Base-by-base conservation (phyloP, 495 filamentous ascomycete species). In the Hypoxylon intermedium region DNA sequence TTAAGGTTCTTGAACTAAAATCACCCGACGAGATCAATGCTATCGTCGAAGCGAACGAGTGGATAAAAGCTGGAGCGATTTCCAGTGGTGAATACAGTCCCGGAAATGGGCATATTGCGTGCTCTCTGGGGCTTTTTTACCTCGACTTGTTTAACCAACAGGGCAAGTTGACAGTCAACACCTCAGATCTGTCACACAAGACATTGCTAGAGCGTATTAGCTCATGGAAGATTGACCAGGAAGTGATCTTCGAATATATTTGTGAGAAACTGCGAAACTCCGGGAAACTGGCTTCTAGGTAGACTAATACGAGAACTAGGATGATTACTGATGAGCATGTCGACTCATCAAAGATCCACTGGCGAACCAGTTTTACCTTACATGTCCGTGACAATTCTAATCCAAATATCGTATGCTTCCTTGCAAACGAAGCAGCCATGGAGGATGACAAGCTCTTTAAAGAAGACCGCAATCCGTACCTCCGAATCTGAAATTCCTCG, bases 351-450 rank as follows among this genome's bases (percentile, higher is more conserved):
- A 43, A 43, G 41, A 43, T 43, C 11, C 20, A 43, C 41, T 43
- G 26, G 26, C 43, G 43, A 31, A n/a, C 43, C 26, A 33, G 19
- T 46, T 30, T 30, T 46, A 46, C 26, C 43, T 30, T 46, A 31
- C 16, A 46, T 18, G 31, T 30, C 43, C 43, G 43, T 46, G 24
- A 46, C 26, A 46, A 46, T 19, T 46, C 43, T 19, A 16, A 9
- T 12, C 43, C 43, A 46, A 26, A 46, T 46, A 20, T 46, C 43
- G 26, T 46, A 30, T 46, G 43, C 26, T 46, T 46, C 6, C 23
- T 46, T 33, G 43, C 13, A 30, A 46, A 46, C 15, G 43, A 46
- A 30, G 26, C 24, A 23, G 0, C 43, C 23, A 7, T 46, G 24
- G 24, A 31, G 24, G 43, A 46, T 33, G 26, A 46, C n/a, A 46